These are phyloP conservation scores for Oxalis stricta DNA, from an alignment of 441 rosid species.

Conservation along the genomic window DNA sequence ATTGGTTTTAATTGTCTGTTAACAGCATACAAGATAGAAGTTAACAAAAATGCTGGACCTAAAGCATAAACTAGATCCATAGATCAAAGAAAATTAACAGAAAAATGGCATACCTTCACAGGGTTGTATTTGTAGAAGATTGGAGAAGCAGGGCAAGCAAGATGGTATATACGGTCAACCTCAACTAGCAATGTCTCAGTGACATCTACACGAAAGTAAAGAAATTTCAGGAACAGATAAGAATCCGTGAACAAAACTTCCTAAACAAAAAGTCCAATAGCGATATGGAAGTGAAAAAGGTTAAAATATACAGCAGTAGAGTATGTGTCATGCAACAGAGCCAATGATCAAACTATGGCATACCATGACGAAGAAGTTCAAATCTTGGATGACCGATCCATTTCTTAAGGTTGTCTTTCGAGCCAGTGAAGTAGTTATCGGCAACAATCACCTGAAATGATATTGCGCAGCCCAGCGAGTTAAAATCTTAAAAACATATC, in stretches of 20 bases:
- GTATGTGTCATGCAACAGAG: background rate
- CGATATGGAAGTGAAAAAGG: background rate
- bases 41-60: background rate
- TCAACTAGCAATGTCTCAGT: conserved; percentile 58
- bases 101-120: conserved; percentile 36
- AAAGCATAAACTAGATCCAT: background rate
- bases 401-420: conserved; percentile 85
- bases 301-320: background rate
- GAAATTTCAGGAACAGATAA: background rate
- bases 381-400: conserved; percentile 99
- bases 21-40: conserved; percentile 1
- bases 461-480: background rate
- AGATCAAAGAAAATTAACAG: background rate
- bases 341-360: background rate
- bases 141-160: conserved; percentile 74
- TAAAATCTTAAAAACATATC: background rate
- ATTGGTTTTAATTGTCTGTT: conserved; percentile 69
- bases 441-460: conserved; percentile 82
- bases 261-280: too few relatives aligned
- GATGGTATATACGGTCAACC: conserved; percentile 66
- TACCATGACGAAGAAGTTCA: conserved; percentile 97
- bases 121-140: conserved; percentile 74
- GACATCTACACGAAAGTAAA: conserved; percentile 29
- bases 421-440: conserved; percentile 87
- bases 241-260: background rate